Base-by-base conservation (phyloP, 2,329 filamentous ascomycete genomes). In the Domatiomyces catenatus region DNA sequence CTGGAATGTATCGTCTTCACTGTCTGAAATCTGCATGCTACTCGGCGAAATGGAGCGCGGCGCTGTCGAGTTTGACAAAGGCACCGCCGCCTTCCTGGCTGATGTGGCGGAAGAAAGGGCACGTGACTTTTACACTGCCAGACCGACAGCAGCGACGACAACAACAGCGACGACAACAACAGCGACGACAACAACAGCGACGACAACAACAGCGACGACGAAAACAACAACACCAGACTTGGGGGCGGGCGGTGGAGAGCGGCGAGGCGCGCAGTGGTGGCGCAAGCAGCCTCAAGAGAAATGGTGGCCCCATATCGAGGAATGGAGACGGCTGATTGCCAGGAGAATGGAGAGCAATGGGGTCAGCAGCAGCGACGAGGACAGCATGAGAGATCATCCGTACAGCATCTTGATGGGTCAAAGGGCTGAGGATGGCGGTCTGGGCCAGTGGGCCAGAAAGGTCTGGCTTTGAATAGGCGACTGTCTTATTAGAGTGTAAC, bases 31-130 rank as follows among this genome's bases (percentile, higher is more conserved):
- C 26, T 59, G 68, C 2, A 58, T 61, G 1, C 59, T 71, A 8
- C 58, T 71, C 8, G 58, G 59, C 20, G 69, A 73, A 46, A 73
- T 73, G 70, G 63, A 70, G 47, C 58, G 64, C n/a, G 63, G 61
- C 4, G 70, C 69, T 3, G 58, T 71, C 46, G 63, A 66, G 42
- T 62, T 66, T 6, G 62, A 67, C 49, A 39, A 52, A 4, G 60
- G 62, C 20, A 70, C 69, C 42, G 54, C 61, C n/a, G 45, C 49
- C 8, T 39, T 58, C 20, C 50, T 58, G 3, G 44, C 42, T 19
- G 44, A 48, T 42, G 52, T 58, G 15, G 52, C 51, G 24, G 47
- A 54, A 24, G 56, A 56, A 22, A 50, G 54, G 5, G 51, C 46
- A 19, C 28, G 20, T 12, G 54, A 54, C 46, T 46, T 56, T 8